phyloP scores from a whole-genome alignment of 2,329 filamentous ascomycete genomes.

The Arthrinium phaeospermum region DNA sequence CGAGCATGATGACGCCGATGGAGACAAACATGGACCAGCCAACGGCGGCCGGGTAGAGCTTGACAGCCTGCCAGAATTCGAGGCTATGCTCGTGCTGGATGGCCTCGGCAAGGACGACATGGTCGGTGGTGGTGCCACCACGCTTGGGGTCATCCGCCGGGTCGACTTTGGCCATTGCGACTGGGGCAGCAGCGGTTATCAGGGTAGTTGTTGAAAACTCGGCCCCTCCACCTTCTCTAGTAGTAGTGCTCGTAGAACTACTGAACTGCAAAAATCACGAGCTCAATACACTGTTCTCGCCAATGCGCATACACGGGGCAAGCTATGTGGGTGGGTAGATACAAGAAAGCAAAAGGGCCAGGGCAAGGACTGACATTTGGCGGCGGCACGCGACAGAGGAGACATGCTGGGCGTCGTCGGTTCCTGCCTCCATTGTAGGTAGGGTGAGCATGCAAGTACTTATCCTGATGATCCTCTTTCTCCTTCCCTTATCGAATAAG shows the following conservation, averaged over 20 bases:
- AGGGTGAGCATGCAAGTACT: background rate
- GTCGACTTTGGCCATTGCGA: conserved; percentile 1
- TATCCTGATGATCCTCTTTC: background rate
- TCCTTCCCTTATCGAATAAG: background rate
- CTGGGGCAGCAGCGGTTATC: background rate
- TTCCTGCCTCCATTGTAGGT: background rate
- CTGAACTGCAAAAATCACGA: background rate
- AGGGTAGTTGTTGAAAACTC: background rate
- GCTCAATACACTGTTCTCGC: background rate
- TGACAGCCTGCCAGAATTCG: conserved; percentile 46
- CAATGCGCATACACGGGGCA: background rate
- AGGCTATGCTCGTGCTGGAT: conserved; percentile 47
- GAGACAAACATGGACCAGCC: conserved; percentile 65
- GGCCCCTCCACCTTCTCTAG: background rate
- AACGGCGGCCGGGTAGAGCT: conserved; percentile 52
- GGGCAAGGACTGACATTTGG: background rate
- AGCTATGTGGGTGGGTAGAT: background rate
- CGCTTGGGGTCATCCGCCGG: conserved; percentile 8
- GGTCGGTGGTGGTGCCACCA: conserved; percentile 20
- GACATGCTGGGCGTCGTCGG: background rate
- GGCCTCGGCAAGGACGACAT: conserved; percentile 40
- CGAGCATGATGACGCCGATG: conserved; percentile 64
- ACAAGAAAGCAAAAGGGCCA: background rate
- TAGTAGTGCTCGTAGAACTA: background rate
- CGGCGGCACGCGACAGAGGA: background rate